Conservation (phyloP, 2,329 filamentous ascomycete genomes). For the Trichoderma citrinoviride region DNA sequence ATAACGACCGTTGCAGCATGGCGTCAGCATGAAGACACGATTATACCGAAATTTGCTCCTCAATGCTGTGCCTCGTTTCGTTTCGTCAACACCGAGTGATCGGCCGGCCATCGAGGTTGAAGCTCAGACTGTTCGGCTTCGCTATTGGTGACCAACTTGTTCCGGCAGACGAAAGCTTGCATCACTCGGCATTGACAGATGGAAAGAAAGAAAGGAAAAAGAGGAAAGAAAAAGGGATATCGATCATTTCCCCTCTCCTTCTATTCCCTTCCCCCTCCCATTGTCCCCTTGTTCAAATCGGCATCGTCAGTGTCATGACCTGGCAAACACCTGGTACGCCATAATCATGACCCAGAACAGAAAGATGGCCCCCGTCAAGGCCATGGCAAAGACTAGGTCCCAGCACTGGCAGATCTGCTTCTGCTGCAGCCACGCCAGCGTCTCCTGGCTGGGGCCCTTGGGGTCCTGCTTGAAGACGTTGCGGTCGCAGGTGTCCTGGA, state of each 20-base stretch:
- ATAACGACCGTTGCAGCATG: neutral
- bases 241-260: neutral
- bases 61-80: neutral
- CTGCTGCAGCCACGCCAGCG: constrained; percentile 64
- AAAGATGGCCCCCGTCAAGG: constrained; percentile 58
- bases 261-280: neutral
- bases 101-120: neutral
- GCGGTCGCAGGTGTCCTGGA: constrained; percentile 59
- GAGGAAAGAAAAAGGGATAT: neutral
- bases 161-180: neutral
- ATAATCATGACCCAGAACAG: constrained; percentile 68
- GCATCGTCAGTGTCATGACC: constrained; percentile 31
- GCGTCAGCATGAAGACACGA: neutral
- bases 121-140: neutral
- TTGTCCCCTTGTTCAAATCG: neutral
- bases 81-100: neutral
- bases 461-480: constrained; percentile 54
- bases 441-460: constrained; percentile 51
- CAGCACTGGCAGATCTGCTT: constrained; percentile 62
- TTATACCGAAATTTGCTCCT: neutral
- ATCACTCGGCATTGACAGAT: neutral
- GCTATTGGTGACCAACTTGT: neutral
- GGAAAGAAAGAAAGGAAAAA: no score
- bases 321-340: constrained; percentile 61
- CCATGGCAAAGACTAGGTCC: constrained; percentile 64